These are phyloP conservation scores for Nannochloropsis oceanica DNA, from an alignment of 108 stramenopile species.

Conservation along the genomic window DNA sequence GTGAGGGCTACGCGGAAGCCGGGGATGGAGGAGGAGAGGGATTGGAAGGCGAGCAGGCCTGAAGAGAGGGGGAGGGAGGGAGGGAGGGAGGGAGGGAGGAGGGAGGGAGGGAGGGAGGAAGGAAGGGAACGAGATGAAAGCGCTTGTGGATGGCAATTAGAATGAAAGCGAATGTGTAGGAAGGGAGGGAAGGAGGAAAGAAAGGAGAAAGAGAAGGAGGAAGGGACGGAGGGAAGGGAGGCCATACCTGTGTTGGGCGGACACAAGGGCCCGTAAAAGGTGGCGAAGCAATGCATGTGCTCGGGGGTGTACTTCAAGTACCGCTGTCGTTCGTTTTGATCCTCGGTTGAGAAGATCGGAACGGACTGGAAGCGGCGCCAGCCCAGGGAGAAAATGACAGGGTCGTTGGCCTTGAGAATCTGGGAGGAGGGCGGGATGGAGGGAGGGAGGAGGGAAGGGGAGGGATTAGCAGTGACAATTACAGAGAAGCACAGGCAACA, in stretches of 20 bases:
- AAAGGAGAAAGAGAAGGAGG: background rate
- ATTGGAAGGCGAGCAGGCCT: slow-evolving; percentile 78
- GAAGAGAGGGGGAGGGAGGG: background rate
- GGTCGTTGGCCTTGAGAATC: slow-evolving; percentile 78
- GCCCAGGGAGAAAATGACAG: slow-evolving; percentile 81
- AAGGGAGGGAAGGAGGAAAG: background rate
- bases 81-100: background rate
- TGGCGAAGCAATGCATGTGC: slow-evolving; percentile 96
- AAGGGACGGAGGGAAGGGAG: background rate
- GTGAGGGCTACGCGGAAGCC: slow-evolving; percentile 87
- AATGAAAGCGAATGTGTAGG: background rate
- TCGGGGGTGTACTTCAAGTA: slow-evolving; percentile 97
- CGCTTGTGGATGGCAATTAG: too few species aligned
- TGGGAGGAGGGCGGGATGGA: too few species aligned
- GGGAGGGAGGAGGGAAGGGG: too few species aligned
- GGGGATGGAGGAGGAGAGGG: slow-evolving; percentile 45
- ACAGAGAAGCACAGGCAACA: too few species aligned
- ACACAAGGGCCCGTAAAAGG: slow-evolving; percentile 79
- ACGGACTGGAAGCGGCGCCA: slow-evolving; percentile 94
- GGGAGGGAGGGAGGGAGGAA: background rate
- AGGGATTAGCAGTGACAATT: too few species aligned
- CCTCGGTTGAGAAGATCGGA: slow-evolving; percentile 64
- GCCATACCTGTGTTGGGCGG: slow-evolving; percentile 69
- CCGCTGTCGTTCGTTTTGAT: slow-evolving; percentile 57
- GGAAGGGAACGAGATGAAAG: background rate